phyloP scores from a whole-genome alignment of 2,329 filamentous ascomycete genomes.

The Nigrograna mackinnonii region DNA sequence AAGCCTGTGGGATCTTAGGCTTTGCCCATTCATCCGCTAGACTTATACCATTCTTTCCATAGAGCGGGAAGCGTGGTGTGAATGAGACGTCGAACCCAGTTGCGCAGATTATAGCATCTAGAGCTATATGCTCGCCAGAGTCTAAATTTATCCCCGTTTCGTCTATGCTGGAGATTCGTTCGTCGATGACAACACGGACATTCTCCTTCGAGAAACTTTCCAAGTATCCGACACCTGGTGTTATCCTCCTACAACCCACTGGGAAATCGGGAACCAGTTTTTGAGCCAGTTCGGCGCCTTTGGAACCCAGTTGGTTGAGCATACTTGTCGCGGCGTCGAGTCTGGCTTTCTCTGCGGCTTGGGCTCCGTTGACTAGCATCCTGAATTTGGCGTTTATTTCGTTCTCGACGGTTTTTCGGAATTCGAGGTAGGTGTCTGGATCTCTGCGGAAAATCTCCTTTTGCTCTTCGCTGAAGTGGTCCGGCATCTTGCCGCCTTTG shows the following conservation, averaged over 20 bases:
- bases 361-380: no score
- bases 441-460: background rate
- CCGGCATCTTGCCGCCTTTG: background rate
- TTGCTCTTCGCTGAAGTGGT: background rate
- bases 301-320: background rate
- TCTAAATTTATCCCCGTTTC: conserved; percentile 3
- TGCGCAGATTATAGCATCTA: conserved; percentile 8
- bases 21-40: conserved; percentile 4
- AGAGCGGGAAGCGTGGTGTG: conserved; percentile 2
- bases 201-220: background rate
- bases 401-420: background rate
- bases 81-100: conserved; percentile 3
- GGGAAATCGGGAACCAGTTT: background rate
- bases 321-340: no score
- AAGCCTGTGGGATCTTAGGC: background rate
- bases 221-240: background rate
- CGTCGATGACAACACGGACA: background rate
- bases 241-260: background rate
- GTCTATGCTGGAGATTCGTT: conserved; percentile 4
- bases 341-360: no score
- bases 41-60: conserved; percentile 3
- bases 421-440: background rate
- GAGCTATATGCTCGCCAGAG: conserved; percentile 3
- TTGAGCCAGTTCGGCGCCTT: background rate
- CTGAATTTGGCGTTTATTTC: background rate